Evolutionary conservation across 176 grass and related monocot species (phyloP), one percentile per base, ranked within the genome.

Genomic region (Oropetium thomaeum): DNA sequence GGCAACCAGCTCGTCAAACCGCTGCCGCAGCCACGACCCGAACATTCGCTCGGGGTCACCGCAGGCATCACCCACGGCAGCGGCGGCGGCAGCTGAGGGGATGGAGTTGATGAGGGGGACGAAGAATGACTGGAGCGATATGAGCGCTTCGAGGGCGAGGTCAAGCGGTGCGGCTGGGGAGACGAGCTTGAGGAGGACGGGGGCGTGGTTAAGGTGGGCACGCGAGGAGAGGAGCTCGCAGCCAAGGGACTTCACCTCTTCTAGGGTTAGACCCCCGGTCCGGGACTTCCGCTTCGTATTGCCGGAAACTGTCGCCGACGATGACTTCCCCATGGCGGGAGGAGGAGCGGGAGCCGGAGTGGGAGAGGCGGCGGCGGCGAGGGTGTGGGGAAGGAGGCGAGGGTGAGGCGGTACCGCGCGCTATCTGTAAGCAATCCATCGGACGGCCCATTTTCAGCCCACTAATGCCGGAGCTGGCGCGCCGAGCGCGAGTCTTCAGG

Each of bases 51-150:
- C 87, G 17, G 87, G 74, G 58, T 94, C 84, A 12, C 83, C 52
- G 32, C 81, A 62, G 26, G 66, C 84, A 7, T 30, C 83, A 27
- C 47, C 67, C 0, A 17, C 41, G 4, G 71, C 61, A 4, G 45
- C 67, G 0, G 65, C 61, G 20, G 67, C 37, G 1, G 67, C 27
- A 31, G 81, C 30, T 17, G 91, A 89, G 35, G 87, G 91, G 29
- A 94, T 94, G 67, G 90, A 90, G 1, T 86, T 75, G 23, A 94
- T 63, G 67, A 98, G 68, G 49, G 95, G 95, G 17, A 88, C 74
- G 81, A 98, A 98, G 84, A 92, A 94, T 41, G 89, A 98, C 69
- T 98, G 89, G 42, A 98, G 79, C 22, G 89, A 98, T 48, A 98
- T 89, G 49, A 94, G 75, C 65, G 91, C 85, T 65, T 98, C 91